Base-by-base conservation (phyloP, 352 stramenopile species). In the Globisporangium polare region DNA sequence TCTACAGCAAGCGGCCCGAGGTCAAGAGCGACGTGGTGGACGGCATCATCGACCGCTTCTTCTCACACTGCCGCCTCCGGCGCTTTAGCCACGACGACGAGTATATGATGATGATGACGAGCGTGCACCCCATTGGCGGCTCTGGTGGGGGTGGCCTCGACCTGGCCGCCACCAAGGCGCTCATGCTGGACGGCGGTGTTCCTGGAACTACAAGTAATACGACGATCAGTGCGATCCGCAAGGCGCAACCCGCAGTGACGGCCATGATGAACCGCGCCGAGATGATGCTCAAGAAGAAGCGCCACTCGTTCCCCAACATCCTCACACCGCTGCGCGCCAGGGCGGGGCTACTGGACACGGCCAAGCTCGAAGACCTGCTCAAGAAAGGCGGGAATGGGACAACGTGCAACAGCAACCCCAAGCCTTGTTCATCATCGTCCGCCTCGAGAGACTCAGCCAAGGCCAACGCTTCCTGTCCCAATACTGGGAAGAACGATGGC, bases 231-330 rank as follows among this genome's bases (percentile, higher is more conserved):
- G 33, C 12, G 17, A 35, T 45, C 27, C 33, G 20, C 31, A 60
- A 58, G 53, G 17, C 67, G 59, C 56, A 17, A 60, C 53, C 29
- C 27, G 64, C 66, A 49, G 63, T 63, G 35, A 60, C 63, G 37
- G 64, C 63, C 54, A 71, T 54, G 43, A 75, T 66, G 63, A 50
- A 53, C 39, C 77, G 65, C n/a, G 53, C 59, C 1, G 62, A 63
- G 27, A 63, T 60, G 7, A 53, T 61, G 31, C 60, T 75, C 60
- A 83, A 79, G 60, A 70, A 74, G 56, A 82, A 85, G n/a, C 82
- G 76, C 29, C 80, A 88, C 27, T 89, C 82, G 55, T 86, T 89
- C 42, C 80, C 80, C 0, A 89, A 84, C 63, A 74, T 90, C 42
- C 29, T 74, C n/a, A 68, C 70, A 20, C 65, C 72, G 1, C 29